These are phyloP conservation scores for Megacollybia platyphylla DNA, from an alignment of 1,284 basidiomycete species.

Conservation along the genomic window DNA sequence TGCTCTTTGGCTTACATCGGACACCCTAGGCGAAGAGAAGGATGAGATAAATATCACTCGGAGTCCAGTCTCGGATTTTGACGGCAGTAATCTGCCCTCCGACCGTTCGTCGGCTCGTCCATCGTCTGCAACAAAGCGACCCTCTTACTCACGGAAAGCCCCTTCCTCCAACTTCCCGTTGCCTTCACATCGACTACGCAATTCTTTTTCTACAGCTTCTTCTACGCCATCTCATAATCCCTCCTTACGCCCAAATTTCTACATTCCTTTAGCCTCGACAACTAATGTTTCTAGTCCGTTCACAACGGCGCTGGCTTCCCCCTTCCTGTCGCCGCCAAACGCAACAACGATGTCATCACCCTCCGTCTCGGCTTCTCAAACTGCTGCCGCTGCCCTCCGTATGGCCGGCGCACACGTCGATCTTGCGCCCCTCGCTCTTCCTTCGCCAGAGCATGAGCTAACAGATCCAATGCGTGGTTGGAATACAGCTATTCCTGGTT, in stretches of 20 bases:
- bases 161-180: slow-evolving; percentile 4
- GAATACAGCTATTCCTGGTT: slow-evolving; percentile 54
- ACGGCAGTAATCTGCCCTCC: too few species aligned
- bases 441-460: slow-evolving; percentile 79
- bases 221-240: slow-evolving; percentile 15
- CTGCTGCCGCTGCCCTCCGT: slow-evolving; percentile 74
- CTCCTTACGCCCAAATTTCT: slow-evolving; percentile 9
- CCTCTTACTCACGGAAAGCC: neutral
- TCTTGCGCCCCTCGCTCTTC: slow-evolving; percentile 69
- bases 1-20: neutral
- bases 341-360: neutral
- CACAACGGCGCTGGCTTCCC: slow-evolving; percentile 65
- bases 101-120: neutral
- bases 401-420: slow-evolving; percentile 67
- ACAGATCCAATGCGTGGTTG: slow-evolving; percentile 73
- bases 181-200: slow-evolving; percentile 36
- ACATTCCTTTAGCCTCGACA: slow-evolving; percentile 4
- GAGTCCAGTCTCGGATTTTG: too few species aligned
- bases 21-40: neutral
- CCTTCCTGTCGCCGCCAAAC: neutral
- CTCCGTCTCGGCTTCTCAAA: slow-evolving; percentile 19
- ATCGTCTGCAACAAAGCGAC: neutral
- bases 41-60: neutral
- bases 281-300: slow-evolving; percentile 11
- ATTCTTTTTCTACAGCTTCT: slow-evolving; percentile 40